A percentile compares a stretch with the other conserved stretches of the same genome.
phyloP scores from a whole-genome alignment of 805 yeast genomes.

The Starmera quercuum region DNA sequence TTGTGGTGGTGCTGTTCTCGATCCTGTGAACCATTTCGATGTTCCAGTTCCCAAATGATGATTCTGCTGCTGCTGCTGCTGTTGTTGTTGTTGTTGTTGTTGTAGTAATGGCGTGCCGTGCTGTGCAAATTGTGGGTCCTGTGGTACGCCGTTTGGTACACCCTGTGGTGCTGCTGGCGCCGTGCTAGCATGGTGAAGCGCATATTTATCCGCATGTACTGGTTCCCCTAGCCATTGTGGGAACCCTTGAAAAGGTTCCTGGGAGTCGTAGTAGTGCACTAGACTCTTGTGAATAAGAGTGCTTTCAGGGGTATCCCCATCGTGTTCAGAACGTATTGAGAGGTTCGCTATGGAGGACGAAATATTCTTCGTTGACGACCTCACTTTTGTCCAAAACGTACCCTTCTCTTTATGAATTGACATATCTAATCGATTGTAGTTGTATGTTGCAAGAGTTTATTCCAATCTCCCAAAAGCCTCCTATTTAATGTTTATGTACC shows the following conservation, averaged over 20 bases:
- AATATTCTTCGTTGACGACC: slow-evolving; percentile 17
- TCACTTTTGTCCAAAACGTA: slow-evolving; percentile 17
- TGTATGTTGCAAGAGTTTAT: not conserved
- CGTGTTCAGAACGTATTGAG: slow-evolving; percentile 19
- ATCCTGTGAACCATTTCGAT: not conserved
- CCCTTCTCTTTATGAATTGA: slow-evolving; percentile 4
- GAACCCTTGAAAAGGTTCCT: slow-evolving; percentile 6
- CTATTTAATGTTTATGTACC: too few relatives aligned
- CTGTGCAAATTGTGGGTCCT: slow-evolving; percentile 1
- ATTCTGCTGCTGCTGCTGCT: not conserved
- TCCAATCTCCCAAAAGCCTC: too few relatives aligned
- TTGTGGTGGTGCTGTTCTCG: slow-evolving; percentile 7
- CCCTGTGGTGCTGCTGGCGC: slow-evolving; percentile 7
- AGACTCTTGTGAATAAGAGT: slow-evolving; percentile 20
- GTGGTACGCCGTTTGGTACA: slow-evolving; percentile 6
- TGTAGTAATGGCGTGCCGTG: slow-evolving; percentile 1
- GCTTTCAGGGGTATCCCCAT: slow-evolving; percentile 16
- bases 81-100: slow-evolving; percentile 1
- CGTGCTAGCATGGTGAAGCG: too few relatives aligned
- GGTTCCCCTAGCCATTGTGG: slow-evolving; percentile 21
- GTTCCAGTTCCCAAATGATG: not conserved
- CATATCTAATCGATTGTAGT: not conserved
- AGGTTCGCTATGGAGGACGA: slow-evolving; percentile 15
- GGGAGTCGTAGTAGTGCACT: slow-evolving; percentile 10
- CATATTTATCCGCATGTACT: slow-evolving; percentile 4